Percentiles rank a stretch among this genome's conserved stretches.
Conservation (phyloP, 208 protist genomes). For the Trypanosoma boissoni region DNA sequence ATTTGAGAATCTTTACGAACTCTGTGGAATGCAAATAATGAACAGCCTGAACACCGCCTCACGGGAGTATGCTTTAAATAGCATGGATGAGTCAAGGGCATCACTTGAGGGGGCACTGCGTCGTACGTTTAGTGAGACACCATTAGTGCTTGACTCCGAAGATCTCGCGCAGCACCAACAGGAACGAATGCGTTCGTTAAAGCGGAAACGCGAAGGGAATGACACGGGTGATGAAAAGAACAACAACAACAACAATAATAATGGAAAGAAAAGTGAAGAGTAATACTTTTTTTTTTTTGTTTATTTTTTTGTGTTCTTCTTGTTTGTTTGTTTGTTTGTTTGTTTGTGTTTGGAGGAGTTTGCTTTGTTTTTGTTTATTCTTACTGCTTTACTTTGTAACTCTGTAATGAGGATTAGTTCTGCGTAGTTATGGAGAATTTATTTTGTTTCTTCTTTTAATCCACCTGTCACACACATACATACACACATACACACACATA, state of each 20-base stretch:
- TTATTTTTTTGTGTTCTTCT: slow-evolving; percentile 12
- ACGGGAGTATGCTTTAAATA: slow-evolving; percentile 36
- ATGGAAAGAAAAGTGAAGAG: background rate
- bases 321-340: slow-evolving; percentile 7
- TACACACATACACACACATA: slow-evolving; percentile 12
- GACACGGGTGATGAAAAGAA: background rate
- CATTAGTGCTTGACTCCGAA: slow-evolving; percentile 15
- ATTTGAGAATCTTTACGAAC: slow-evolving; percentile 59
- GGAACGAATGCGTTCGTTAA: slow-evolving; percentile 7
- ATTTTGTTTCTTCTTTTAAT: slow-evolving; percentile 27
- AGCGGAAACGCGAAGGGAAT: too few species aligned
- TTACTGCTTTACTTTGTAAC: too few species aligned
- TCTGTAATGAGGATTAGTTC: too few species aligned
- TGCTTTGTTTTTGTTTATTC: too few species aligned
- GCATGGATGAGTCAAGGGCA: slow-evolving; percentile 8
- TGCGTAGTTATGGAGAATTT: background rate
- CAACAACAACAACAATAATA: slow-evolving; percentile 7
- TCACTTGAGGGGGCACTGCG: slow-evolving; percentile 10
- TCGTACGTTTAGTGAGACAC: slow-evolving; percentile 8
- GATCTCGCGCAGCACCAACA: slow-evolving; percentile 25
- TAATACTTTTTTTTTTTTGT: slow-evolving; percentile 13
- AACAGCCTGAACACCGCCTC: slow-evolving; percentile 34
- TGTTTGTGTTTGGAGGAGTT: slow-evolving; percentile 13
- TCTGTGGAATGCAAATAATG: slow-evolving; percentile 73
- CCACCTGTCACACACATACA: background rate